Evolutionary conservation across 345 rosid genomes (phyloP).

Genomic region (Heritiera littoralis): DNA sequence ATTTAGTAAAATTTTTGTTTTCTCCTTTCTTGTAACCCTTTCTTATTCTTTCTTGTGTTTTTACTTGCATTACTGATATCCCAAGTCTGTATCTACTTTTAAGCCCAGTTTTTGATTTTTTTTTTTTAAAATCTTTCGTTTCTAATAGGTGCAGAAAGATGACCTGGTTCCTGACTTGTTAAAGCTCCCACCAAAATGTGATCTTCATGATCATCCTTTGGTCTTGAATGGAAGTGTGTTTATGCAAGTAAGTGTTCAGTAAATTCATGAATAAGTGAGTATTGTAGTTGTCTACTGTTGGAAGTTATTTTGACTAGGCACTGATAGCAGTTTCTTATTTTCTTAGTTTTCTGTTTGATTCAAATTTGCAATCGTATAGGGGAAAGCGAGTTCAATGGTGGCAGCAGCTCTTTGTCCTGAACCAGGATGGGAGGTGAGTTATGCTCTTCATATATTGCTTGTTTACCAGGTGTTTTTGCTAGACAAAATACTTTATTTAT

Average conservation of each 20-base stretch:
- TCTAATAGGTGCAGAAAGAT: slow-evolving; percentile 72
- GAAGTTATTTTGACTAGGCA: not conserved
- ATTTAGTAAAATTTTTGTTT: not conserved
- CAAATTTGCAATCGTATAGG: slow-evolving; percentile 43
- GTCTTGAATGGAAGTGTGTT: slow-evolving; percentile 70
- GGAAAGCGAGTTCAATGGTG: slow-evolving; percentile 96
- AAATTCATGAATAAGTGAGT: not conserved
- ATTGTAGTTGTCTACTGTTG: not conserved
- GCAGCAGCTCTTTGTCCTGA: slow-evolving; percentile 79
- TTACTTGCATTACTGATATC: not conserved
- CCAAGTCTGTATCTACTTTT: not conserved
- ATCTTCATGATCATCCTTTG: slow-evolving; percentile 84
- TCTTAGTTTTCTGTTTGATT: not conserved
- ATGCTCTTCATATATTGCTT: slow-evolving; percentile 6
- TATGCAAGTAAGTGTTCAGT: slow-evolving; percentile 59
- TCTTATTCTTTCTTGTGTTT: not conserved
- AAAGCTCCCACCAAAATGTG: slow-evolving; percentile 72
- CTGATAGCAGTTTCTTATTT: not conserved
- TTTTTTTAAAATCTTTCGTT: slow-evolving; percentile 12
- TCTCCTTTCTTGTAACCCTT: not conserved
- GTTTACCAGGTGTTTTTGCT: not conserved
- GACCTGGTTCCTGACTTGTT: slow-evolving; percentile 69
- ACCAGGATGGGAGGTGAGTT: slow-evolving; percentile 77
- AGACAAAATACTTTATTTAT: not conserved
- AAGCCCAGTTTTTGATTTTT: not conserved